Conservation (phyloP, 1,284 basidiomycete genomes). For the Marasmius tenuissimus region DNA sequence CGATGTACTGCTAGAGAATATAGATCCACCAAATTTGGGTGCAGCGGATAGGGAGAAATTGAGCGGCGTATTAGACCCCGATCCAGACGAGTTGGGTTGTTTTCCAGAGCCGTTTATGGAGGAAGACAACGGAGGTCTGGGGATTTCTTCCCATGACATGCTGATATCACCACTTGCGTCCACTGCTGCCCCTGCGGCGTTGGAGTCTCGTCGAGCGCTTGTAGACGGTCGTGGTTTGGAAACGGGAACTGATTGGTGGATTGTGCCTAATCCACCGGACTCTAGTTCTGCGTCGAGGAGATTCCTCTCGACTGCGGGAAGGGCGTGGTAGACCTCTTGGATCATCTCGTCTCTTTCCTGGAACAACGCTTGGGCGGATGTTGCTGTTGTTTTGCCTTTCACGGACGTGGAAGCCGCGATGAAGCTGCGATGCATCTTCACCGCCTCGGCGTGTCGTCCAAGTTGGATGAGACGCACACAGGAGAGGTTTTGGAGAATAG, state of each 20-base stretch:
- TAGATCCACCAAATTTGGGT: not conserved
- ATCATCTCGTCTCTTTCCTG: slow-evolving; percentile 68
- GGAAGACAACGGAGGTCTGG: slow-evolving; percentile 7
- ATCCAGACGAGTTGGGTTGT: not conserved
- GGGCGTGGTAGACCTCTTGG: slow-evolving; percentile 57
- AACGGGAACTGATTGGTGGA: not conserved
- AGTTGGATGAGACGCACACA: slow-evolving; percentile 77
- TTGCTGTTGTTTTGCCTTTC: not conserved
- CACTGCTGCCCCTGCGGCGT: no score
- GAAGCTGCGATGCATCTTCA: slow-evolving; percentile 74
- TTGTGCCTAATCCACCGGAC: slow-evolving; percentile 12
- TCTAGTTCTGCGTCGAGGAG: slow-evolving; percentile 54
- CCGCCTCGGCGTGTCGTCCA: slow-evolving; percentile 70
- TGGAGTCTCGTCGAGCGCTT: slow-evolving; percentile 13
- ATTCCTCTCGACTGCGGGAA: slow-evolving; percentile 58
- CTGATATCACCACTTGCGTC: slow-evolving; percentile 31
- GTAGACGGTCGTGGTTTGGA: not conserved
- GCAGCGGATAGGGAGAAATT: not conserved
- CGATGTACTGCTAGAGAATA: not conserved
- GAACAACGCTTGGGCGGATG: slow-evolving; percentile 11
- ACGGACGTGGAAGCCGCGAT: slow-evolving; percentile 30
- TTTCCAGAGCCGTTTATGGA: not conserved
- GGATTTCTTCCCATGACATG: slow-evolving; percentile 56
- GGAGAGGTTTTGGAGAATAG: slow-evolving; percentile 77
- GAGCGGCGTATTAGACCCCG: not conserved